Base-by-base conservation (phyloP, 108 stramenopile genomes). In the Schizochytrium sp. region DNA sequence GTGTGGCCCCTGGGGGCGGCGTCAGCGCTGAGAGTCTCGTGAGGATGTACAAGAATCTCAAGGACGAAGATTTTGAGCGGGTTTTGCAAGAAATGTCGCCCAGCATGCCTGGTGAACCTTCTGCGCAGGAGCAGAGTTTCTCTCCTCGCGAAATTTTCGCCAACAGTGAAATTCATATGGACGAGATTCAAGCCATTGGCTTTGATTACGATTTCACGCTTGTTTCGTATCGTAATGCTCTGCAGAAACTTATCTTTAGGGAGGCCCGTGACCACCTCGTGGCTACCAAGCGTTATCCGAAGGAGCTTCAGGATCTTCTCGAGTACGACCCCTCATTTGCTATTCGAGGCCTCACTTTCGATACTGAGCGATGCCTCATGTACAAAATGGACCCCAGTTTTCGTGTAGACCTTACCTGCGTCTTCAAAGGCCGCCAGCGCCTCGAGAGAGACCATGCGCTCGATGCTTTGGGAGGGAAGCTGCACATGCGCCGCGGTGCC, bases 201-300 rank as follows among this genome's bases (percentile, higher is more conserved):
- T 98, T 98, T 88, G 98, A 98, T 90, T 97, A 96, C 88, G 98
- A 98, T 90, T 98, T 98, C 88, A 98, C 98, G 3, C 94, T 98
- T 5, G 96, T 97, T 19, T 96, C 96, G 12, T 98, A 97, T 89
- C 95, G 92, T 4, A 92, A 95, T 45, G 95, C 96, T 88, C 90
- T 97, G 42, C 90, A 97, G 89, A 91, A 92, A 3, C 93, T 98
- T 58, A 97, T 99, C 61, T 99, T 97, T 90, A 94, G 96, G 46
- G 96, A 96, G 96, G 96, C 98, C 3, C 90, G 96, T 64, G 93
- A 93, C 50, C 92, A 97, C 49, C 92, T 99, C 88, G 96, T 97
- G 40, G 88, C 94, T 15, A 95, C 96, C 72, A 89, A 94, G 47
- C 92, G 96, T 50, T 99, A 97, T 92, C 97, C 98, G 3, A 69